Percentiles rank a stretch among this genome's conserved stretches.
Evolutionary conservation across 192 early-diverging fungal genomes (phyloP).

Genomic region (Haplosporangium gracile): DNA sequence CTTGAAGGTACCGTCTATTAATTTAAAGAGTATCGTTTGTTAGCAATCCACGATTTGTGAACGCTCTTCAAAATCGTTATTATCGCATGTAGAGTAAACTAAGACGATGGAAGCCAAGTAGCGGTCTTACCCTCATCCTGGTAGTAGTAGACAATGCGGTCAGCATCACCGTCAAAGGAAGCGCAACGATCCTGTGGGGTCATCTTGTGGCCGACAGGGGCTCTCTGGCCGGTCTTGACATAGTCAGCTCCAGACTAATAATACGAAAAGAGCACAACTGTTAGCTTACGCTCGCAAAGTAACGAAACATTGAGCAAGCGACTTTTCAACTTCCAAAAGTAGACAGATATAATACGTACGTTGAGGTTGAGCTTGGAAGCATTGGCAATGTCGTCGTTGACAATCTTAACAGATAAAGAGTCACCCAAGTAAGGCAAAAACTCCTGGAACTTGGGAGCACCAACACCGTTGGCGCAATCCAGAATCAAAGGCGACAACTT

Average conservation of each 20-base stretch:
- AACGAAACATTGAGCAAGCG: neutral
- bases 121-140: conserved; percentile 71
- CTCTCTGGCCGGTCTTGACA: conserved; percentile 92
- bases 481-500: conserved; percentile 78
- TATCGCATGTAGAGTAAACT: neutral
- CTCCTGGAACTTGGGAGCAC: conserved; percentile 89
- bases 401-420: conserved; percentile 72
- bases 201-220: conserved; percentile 78
- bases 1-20: conserved; percentile 79
- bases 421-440: conserved; percentile 78
- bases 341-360: conserved; percentile 58
- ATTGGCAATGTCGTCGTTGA: conserved; percentile 81
- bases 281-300: neutral
- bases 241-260: conserved; percentile 94
- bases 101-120: neutral
- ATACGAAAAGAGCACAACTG: neutral
- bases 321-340: neutral
- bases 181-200: conserved; percentile 79
- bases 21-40: neutral
- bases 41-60: neutral
- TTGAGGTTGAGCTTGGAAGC: conserved; percentile 88
- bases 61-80: neutral
- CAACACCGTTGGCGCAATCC: conserved; percentile 98
- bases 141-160: conserved; percentile 98
- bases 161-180: conserved; percentile 98